These are phyloP conservation scores for Mortierella polycephala DNA, from an alignment of 371 early-diverging fungal species.

Conservation along the genomic window DNA sequence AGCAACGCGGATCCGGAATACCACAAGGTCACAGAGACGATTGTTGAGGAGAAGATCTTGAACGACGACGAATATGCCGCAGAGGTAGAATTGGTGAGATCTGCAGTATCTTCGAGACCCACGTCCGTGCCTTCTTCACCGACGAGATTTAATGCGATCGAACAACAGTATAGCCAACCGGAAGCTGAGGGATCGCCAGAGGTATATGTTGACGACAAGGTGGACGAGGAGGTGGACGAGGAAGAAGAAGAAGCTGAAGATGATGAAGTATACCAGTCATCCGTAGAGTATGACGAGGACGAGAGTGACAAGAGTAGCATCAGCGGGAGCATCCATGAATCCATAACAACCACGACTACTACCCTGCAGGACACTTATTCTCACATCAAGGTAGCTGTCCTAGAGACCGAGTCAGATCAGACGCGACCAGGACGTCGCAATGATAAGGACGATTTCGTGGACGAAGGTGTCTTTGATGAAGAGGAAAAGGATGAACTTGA, in stretches of 20 bases:
- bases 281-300: slow-evolving; percentile 39
- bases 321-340: slow-evolving; percentile 1
- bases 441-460: slow-evolving; percentile 22
- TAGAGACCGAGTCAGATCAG: background rate
- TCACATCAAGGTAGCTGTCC: background rate
- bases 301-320: slow-evolving; percentile 12
- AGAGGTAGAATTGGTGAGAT: slow-evolving; percentile 21
- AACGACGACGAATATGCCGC: slow-evolving; percentile 25
- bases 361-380: background rate
- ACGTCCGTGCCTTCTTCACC: background rate
- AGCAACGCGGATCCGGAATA: background rate
- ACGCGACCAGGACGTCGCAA: background rate
- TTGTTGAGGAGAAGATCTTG: slow-evolving; percentile 34
- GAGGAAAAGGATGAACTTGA: slow-evolving; percentile 44
- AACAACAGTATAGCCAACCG: background rate
- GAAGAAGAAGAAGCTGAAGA: background rate
- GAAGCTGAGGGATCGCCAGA: too few relatives aligned
- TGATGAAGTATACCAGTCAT: slow-evolving; percentile 48
- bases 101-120: too few relatives aligned
- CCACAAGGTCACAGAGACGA: slow-evolving; percentile 30
- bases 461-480: slow-evolving; percentile 52
- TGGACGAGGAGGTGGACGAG: background rate
- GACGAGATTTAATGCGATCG: background rate
- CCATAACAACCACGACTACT: background rate
- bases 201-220: background rate